Conservation (phyloP, 805 yeast genomes). For the Ogataea henricii region DNA sequence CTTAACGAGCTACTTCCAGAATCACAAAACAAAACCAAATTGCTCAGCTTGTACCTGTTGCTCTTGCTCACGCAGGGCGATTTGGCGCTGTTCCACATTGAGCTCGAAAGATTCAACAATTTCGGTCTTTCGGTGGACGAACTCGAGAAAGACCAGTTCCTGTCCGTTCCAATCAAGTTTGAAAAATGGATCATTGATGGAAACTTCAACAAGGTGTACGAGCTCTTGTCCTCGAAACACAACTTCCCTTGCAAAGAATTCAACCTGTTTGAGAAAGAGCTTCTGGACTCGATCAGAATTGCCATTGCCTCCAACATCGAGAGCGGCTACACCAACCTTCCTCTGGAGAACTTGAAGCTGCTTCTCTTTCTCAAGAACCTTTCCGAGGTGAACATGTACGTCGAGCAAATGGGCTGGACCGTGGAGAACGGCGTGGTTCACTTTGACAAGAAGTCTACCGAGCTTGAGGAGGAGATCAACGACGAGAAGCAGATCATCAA, state of each 20-base stretch:
- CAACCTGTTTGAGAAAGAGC: constrained; percentile 70
- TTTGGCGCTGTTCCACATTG: constrained; percentile 87
- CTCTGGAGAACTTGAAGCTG: constrained; percentile 79
- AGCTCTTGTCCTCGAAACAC: constrained; percentile 52
- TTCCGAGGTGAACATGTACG: constrained; percentile 56
- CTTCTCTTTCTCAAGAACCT: constrained; percentile 64
- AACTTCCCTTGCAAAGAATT: constrained; percentile 74
- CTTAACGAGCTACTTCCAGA: constrained; percentile 28
- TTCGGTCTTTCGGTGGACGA: constrained; percentile 42
- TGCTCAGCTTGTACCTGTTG: constrained; percentile 75
- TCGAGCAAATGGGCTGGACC: constrained; percentile 59
- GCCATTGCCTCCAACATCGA: constrained; percentile 87
- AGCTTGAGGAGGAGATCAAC: constrained; percentile 34
- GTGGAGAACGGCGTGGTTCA: constrained; percentile 52
- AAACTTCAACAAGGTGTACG: constrained; percentile 89
- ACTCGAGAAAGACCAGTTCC: constrained; percentile 66
- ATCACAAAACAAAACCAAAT: constrained; percentile 67
- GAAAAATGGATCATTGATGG: constrained; percentile 97
- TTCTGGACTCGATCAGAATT: constrained; percentile 75
- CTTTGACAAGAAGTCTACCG: constrained; percentile 38
- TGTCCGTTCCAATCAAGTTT: constrained; percentile 82
- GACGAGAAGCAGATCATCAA: constrained; percentile 55
- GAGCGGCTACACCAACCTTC: constrained; percentile 72
- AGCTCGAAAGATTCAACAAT: constrained; percentile 70
- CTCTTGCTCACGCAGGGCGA: constrained; percentile 80